phyloP scores from a whole-genome alignment of 1,284 basidiomycete genomes.

The Takashimella tepidaria region DNA sequence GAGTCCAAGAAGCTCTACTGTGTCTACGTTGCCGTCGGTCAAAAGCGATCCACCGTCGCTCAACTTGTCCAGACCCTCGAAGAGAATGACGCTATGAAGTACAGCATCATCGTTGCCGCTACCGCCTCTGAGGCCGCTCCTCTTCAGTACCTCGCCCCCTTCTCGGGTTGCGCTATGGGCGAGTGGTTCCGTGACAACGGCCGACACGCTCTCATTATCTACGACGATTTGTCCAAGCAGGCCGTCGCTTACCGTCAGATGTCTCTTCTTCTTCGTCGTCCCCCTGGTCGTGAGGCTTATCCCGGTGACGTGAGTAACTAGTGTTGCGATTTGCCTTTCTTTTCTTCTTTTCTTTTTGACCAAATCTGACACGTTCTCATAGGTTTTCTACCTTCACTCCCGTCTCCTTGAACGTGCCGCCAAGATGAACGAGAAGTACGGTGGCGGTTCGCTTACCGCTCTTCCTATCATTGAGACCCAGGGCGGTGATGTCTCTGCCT shows the following conservation, averaged over 20 bases:
- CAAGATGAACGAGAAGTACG: conserved; percentile 98
- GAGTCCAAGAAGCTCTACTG: conserved; percentile 99
- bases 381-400: conserved; percentile 98
- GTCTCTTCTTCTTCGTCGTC: conserved; percentile 98
- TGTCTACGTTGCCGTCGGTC: conserved; percentile 98
- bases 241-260: conserved; percentile 99
- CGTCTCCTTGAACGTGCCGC: conserved; percentile 99
- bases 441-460: conserved; percentile 96
- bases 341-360: neutral
- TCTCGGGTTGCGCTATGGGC: conserved; percentile 99
- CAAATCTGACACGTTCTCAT: neutral
- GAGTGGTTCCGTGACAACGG: conserved; percentile 99
- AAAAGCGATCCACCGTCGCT: conserved; percentile 98
- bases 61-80: conserved; percentile 99
- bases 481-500: conserved; percentile 99
- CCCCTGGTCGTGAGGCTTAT: conserved; percentile 99
- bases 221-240: conserved; percentile 99
- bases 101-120: conserved; percentile 96
- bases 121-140: conserved; percentile 99
- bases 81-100: conserved; percentile 99
- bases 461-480: conserved; percentile 99
- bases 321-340: neutral
- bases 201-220: conserved; percentile 93
- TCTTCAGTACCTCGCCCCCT: conserved; percentile 97
- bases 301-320: conserved; percentile 70